Evolutionary conservation across 2,329 filamentous ascomycete genomes (phyloP).

Genomic region (Sporothrix humicola): DNA sequence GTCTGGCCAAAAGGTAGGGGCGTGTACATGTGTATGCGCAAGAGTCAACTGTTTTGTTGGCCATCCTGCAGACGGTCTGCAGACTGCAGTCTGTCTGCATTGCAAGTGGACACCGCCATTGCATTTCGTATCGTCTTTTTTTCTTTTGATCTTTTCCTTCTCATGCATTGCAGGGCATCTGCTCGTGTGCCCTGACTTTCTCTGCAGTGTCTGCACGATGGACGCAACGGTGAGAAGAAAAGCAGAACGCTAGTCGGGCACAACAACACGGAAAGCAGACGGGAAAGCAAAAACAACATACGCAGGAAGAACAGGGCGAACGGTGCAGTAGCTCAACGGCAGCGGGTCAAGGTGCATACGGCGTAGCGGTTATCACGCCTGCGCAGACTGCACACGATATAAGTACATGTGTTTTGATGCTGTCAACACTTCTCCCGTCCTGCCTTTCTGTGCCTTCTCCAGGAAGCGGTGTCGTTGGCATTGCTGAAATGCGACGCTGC

Average conservation of each 20-base stretch:
- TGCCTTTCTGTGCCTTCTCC: too few relatives aligned
- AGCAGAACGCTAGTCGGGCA: too few relatives aligned
- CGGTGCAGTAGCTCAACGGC: neutral
- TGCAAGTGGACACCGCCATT: constrained; percentile 22
- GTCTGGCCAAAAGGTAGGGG: constrained; percentile 10
- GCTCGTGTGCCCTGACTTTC: neutral
- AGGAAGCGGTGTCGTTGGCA: neutral
- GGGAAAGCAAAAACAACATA: neutral
- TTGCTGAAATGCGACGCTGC: constrained; percentile 22
- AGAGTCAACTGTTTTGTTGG: neutral
- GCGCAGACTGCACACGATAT: neutral
- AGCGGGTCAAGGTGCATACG: neutral
- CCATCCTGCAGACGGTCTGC: neutral
- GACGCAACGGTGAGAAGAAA: too few relatives aligned
- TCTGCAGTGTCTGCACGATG: neutral
- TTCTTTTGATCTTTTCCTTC: neutral
- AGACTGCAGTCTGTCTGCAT: neutral
- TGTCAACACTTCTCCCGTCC: too few relatives aligned
- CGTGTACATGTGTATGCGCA: neutral
- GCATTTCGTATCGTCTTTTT: constrained; percentile 1
- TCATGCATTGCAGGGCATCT: too few relatives aligned
- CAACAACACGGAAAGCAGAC: neutral
- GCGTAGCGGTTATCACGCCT: constrained; percentile 18
- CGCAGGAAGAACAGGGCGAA: too few relatives aligned
- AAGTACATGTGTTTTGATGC: neutral